Percentiles rank a stretch among this genome's conserved stretches.
Conservation (phyloP, 768 basidiomycete genomes). For the Macrocybe gigantea region DNA sequence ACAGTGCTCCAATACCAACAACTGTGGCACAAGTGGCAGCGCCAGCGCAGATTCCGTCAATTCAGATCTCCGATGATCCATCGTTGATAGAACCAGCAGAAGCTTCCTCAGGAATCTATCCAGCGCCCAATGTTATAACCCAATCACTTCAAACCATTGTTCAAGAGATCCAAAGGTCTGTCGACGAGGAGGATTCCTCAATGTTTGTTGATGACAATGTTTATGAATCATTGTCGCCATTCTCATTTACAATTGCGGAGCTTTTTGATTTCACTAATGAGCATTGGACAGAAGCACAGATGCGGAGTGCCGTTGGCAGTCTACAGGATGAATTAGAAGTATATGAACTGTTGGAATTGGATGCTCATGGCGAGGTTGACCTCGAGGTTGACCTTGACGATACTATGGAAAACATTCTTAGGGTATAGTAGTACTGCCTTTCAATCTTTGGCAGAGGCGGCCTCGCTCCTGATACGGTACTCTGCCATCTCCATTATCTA, state of each 20-base stretch:
- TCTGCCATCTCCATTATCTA: too few species aligned
- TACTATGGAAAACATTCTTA: too few species aligned
- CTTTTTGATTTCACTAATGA: neutral
- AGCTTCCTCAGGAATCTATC: neutral
- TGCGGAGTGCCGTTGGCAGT: neutral
- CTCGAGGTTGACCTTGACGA: too few species aligned
- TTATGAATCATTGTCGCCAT: neutral
- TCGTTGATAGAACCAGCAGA: neutral
- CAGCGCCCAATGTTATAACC: neutral
- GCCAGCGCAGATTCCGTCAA: neutral
- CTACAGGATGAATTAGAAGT: neutral
- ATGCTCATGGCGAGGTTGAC: neutral
- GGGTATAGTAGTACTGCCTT: too few species aligned
- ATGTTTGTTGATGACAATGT: neutral
- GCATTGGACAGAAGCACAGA: neutral
- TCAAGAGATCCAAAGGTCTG: neutral
- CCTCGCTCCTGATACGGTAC: too few species aligned
- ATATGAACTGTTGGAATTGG: constrained; percentile 1
- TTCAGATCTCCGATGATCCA: neutral
- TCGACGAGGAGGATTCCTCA: too few species aligned
- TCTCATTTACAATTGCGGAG: neutral
- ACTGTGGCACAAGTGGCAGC: neutral
- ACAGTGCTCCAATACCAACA: too few species aligned
- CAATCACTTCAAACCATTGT: neutral
- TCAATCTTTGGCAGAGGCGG: too few species aligned